Evolutionary conservation across 192 early-diverging fungal species (phyloP).

Genomic region (Umbelopsis ramanniana): DNA sequence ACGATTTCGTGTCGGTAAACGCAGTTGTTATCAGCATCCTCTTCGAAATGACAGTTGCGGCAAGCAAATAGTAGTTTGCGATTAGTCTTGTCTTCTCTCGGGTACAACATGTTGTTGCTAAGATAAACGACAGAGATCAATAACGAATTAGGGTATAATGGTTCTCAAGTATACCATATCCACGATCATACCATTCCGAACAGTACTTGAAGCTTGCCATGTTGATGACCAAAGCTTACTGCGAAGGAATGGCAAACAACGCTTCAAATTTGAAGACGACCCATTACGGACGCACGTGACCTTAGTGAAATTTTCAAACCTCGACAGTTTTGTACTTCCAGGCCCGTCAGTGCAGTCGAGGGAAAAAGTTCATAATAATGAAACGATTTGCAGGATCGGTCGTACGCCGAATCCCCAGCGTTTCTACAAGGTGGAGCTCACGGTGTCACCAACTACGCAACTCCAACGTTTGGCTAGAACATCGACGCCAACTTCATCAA

Average conservation of each 20-base stretch:
- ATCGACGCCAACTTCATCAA: background rate
- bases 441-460: background rate
- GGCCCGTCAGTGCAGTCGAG: background rate
- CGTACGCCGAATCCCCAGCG: background rate
- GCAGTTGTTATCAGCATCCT: conserved; percentile 69
- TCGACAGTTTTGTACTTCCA: background rate
- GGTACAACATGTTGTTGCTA: conserved; percentile 84
- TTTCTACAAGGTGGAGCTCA: background rate
- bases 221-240: conserved; percentile 12
- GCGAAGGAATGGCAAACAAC: background rate
- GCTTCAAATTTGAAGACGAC: background rate
- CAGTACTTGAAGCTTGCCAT: conserved; percentile 60
- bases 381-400: conserved; percentile 10
- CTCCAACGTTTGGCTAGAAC: background rate
- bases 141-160: background rate
- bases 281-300: background rate
- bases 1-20: conserved; percentile 79
- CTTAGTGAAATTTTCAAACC: background rate
- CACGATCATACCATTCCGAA: conserved; percentile 50
- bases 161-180: background rate
- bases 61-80: conserved; percentile 71
- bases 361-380: background rate
- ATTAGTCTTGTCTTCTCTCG: conserved; percentile 65
- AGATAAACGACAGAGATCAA: conserved; percentile 11
- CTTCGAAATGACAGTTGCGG: conserved; percentile 77